Evolutionary conservation across 257 asterid species (phyloP), one percentile per base, ranked within the genome.

Genomic region (Przewalskia tangutica): DNA sequence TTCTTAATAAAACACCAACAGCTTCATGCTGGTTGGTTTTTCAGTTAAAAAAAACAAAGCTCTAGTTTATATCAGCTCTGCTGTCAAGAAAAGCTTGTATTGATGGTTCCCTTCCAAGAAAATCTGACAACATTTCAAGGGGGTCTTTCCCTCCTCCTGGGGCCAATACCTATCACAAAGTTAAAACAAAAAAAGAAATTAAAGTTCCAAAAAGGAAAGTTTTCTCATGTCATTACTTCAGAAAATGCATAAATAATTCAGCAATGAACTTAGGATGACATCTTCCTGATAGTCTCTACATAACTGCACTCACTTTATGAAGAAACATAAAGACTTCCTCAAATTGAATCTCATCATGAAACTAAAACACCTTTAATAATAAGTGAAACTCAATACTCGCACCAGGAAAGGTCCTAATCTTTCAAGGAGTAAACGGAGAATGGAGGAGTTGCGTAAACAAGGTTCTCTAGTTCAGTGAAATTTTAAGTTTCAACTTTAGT

Each of bases 41-140:
- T 27, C 32, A 27, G 32, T 27, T 27, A 27, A 27, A 27, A 27
- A 27, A 80, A 40, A 56, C 18, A 46, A 13, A 23, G 54, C 46
- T 73, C 82, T 64, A 80, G 70, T 77, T 73, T 18, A 88, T 75
- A 80, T 71, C 85, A 85, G 86, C 55, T 86, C 82, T 90, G 91
- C 85, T 77, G 79, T 88, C 88, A 53, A 94, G 86, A 84, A 94
- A 96, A 81, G 97, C 91, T 87, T 89, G 94, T 58, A 89, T 85
- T 0, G 98, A 91, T 80, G 99, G 99, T 79, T 94, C 97, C 83
- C 98, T 88, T 62, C 98, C 99, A 71, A 96, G 98, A 89, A 91
- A 96, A 86, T 91, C 93, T 0, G 92, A 79, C 17, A 96, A 86
- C 55, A 94, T 82, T 86, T 94, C 93, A 10, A 90, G 84, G 34